phyloP scores from a whole-genome alignment of 306 rosid genomes.

The Begonia peltatifolia region DNA sequence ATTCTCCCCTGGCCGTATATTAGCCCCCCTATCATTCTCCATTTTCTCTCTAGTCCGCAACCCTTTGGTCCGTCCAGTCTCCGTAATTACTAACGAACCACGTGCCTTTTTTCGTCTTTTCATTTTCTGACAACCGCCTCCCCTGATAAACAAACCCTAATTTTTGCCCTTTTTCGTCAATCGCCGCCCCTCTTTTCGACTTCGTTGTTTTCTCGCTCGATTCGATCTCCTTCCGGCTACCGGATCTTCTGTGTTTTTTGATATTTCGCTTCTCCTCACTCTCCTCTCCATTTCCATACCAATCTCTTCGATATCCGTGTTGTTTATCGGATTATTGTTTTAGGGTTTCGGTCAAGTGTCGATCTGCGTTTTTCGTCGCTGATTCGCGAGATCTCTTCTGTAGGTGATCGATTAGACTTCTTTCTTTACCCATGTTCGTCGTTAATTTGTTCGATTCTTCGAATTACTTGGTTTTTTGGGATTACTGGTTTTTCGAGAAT shows the following conservation, averaged over 20 bases:
- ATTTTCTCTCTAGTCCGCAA: too few relatives aligned
- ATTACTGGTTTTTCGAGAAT: neutral
- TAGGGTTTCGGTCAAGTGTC: neutral
- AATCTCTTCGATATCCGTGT: neutral
- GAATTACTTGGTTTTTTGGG: neutral
- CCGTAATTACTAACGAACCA: too few relatives aligned
- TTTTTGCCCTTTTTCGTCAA: neutral
- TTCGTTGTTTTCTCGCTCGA: neutral
- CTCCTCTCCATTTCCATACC: neutral
- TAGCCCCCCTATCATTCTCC: too few relatives aligned
- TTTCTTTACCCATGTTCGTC: neutral
- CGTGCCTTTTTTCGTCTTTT: neutral
- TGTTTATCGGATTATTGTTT: neutral
- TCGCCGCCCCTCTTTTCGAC: neutral
- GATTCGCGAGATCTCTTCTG: neutral
- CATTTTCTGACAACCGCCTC: neutral
- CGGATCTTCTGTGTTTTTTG: neutral
- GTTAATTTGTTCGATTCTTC: neutral
- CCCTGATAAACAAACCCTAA: neutral
- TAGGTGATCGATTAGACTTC: neutral
- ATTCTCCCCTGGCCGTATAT: too few relatives aligned
- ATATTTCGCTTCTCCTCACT: neutral
- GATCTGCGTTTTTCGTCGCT: neutral
- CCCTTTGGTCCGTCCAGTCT: too few relatives aligned
- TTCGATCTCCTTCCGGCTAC: neutral